A percentile compares a stretch with the other conserved stretches of the same genome.
Evolutionary conservation across 371 early-diverging fungal species (phyloP).

Genomic region (Blakeslea trispora): DNA sequence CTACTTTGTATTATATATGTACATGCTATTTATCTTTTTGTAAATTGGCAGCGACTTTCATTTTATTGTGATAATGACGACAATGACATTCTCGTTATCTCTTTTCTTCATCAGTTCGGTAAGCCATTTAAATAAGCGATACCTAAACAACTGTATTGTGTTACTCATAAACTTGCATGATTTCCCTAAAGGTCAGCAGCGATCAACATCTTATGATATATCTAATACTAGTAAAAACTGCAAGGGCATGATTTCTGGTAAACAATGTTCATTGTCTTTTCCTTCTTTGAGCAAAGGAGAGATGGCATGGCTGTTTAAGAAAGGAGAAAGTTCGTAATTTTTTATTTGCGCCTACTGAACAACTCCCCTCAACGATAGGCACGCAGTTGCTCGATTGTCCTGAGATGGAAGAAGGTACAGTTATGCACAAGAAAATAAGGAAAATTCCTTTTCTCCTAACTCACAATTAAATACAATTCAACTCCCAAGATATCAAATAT

Average conservation of each 20-base stretch:
- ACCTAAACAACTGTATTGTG: background rate
- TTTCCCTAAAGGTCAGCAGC: conserved; percentile 16
- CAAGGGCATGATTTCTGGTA: conserved; percentile 22
- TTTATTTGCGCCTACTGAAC: conserved; percentile 41
- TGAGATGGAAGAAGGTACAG: conserved; percentile 46
- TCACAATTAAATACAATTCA: too few relatives aligned
- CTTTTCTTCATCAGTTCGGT: conserved; percentile 64
- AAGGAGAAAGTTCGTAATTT: background rate
- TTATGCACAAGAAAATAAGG: background rate
- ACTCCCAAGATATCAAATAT: conserved; percentile 47
- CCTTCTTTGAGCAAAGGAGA: background rate
- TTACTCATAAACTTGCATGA: conserved; percentile 1
- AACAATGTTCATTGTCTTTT: background rate
- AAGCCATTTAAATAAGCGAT: conserved; percentile 14
- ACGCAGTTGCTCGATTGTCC: conserved; percentile 64
- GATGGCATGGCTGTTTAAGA: background rate
- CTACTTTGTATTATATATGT: background rate
- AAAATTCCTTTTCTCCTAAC: background rate
- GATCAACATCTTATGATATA: conserved; percentile 25
- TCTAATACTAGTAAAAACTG: conserved; percentile 25
- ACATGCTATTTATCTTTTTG: background rate
- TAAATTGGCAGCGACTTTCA: conserved; percentile 37
- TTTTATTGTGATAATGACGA: conserved; percentile 59
- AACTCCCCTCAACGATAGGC: conserved; percentile 46
- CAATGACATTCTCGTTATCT: conserved; percentile 57